Conservation (phyloP, 2,329 filamentous ascomycete genomes). For the Aspergillus candidus region DNA sequence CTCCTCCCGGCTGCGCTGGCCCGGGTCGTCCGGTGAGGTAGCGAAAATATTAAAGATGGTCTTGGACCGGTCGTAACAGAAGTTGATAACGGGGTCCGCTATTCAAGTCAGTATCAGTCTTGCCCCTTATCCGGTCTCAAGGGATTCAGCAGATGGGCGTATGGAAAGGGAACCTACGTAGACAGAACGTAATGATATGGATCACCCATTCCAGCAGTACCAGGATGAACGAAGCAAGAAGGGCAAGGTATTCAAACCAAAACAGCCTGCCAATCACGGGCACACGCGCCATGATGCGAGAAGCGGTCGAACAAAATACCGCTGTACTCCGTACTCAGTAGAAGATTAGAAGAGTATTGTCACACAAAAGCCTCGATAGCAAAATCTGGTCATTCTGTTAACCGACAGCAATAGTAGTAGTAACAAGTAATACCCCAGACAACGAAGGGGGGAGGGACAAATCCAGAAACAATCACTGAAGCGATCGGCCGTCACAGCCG, state of each 20-base stretch:
- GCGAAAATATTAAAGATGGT: conserved; percentile 74
- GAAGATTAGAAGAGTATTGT: too few species aligned
- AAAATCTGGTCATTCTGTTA: too few species aligned
- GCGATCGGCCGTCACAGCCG: not conserved
- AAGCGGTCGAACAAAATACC: not conserved
- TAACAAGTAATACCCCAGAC: too few species aligned
- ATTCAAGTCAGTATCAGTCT: conserved; percentile 18
- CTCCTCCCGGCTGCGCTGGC: conserved; percentile 62
- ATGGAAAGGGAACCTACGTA: conserved; percentile 57
- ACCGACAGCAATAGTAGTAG: too few species aligned
- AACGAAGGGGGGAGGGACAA: too few species aligned
- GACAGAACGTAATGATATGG: conserved; percentile 76
- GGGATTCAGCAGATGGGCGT: not conserved
- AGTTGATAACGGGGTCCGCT: conserved; percentile 72
- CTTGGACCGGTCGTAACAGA: conserved; percentile 78
- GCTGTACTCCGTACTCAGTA: too few species aligned
- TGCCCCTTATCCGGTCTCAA: not conserved
- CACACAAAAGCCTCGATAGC: too few species aligned
- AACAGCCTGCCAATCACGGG: conserved; percentile 59
- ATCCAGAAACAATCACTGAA: too few species aligned
- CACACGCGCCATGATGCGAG: conserved; percentile 49
- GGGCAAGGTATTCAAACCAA: conserved; percentile 74
- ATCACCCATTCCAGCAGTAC: conserved; percentile 77
- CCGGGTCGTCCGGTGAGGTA: conserved; percentile 62
- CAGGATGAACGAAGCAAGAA: conserved; percentile 76